These are phyloP conservation scores for Aspergillus carbonarius DNA, from an alignment of 2,329 filamentous ascomycete species.

Conservation along the genomic window DNA sequence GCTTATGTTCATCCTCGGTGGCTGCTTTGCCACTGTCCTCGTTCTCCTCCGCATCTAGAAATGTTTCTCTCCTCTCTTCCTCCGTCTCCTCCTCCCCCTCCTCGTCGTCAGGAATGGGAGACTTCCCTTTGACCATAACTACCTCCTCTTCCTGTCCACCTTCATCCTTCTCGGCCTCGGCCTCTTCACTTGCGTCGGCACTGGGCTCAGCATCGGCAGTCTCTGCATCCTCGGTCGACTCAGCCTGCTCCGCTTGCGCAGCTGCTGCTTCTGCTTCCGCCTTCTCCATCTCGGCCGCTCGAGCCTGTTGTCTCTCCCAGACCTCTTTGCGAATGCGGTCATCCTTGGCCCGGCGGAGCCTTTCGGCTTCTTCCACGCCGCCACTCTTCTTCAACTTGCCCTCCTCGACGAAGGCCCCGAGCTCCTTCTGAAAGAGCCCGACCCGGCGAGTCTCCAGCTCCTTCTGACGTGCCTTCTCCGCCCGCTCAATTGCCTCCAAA, in stretches of 20 bases:
- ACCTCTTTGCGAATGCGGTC: conserved; percentile 80
- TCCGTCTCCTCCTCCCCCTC: conserved; percentile 5
- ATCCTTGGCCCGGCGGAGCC: conserved; percentile 79
- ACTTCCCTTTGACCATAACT: conserved; percentile 9
- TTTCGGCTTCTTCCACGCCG: conserved; percentile 89
- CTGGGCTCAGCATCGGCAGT: conserved; percentile 6
- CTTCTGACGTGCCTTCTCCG: conserved; percentile 84
- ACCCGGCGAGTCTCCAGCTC: conserved; percentile 75
- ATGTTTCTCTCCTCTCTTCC: neutral
- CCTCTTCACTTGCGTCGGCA: neutral
- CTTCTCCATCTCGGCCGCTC: conserved; percentile 51
- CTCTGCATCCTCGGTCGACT: conserved; percentile 11
- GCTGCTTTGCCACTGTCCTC: conserved; percentile 1
- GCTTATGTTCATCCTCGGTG: neutral
- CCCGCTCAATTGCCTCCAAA: conserved; percentile 94
- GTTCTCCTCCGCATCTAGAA: conserved; percentile 6
- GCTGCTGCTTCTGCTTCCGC: conserved; percentile 30
- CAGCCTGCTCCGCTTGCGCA: conserved; percentile 19
- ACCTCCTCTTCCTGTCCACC: conserved; percentile 6
- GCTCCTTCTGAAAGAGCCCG: conserved; percentile 81
- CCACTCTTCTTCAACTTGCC: conserved; percentile 94
- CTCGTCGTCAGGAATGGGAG: conserved; percentile 3
- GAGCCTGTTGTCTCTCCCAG: conserved; percentile 54
- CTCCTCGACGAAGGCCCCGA: conserved; percentile 80
- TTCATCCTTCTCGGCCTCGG: conserved; percentile 10